Evolutionary conservation across 768 basidiomycete genomes (phyloP).

Genomic region (Ephemerocybe angulata): DNA sequence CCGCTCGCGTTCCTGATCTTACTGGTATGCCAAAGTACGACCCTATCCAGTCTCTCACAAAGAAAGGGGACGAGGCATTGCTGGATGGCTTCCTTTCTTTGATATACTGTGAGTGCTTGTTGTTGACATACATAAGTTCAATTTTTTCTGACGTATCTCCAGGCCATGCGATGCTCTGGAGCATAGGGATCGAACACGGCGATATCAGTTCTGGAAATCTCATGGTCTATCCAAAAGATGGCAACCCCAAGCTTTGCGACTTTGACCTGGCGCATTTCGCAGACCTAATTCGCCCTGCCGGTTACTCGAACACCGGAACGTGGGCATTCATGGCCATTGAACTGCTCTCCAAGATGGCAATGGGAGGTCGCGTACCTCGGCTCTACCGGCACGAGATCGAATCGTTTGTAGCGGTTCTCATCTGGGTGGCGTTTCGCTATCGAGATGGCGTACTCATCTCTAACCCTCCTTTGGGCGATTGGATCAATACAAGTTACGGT

Average conservation of each 20-base stretch:
- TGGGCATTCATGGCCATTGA: not conserved
- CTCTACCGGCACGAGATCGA: not conserved
- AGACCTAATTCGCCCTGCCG: not conserved
- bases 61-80: not conserved
- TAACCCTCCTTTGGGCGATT: not conserved
- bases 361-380: not conserved
- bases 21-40: not conserved
- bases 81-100: not conserved
- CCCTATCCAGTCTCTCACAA: not conserved
- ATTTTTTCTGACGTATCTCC: not conserved
- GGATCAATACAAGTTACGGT: not conserved
- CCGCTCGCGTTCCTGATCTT: not conserved
- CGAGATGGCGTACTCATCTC: not conserved
- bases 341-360: not conserved
- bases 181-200: not conserved
- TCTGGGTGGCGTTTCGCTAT: not conserved
- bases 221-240: not conserved
- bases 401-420: not conserved
- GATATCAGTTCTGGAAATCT: not conserved
- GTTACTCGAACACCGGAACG: not conserved
- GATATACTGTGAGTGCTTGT: not conserved
- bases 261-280: not conserved
- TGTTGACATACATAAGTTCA: not conserved
- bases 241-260: not conserved
- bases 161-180: not conserved